Evolutionary conservation across 2,329 filamentous ascomycete genomes (phyloP).

Genomic region (Didymella pinodella): DNA sequence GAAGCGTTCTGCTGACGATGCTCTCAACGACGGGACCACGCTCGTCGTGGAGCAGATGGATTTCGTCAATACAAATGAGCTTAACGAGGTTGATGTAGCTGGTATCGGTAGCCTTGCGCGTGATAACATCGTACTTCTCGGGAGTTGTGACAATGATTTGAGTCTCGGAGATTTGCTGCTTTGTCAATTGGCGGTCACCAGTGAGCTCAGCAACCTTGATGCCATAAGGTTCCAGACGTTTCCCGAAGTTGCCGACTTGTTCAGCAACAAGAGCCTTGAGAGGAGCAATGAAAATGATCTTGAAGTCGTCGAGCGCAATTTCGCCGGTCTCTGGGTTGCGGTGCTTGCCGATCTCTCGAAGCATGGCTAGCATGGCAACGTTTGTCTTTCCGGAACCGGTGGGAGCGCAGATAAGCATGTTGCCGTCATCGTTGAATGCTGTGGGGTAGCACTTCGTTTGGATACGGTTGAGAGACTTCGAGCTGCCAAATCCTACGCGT

Average conservation of each 20-base stretch:
- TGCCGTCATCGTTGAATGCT: slow-evolving; percentile 92
- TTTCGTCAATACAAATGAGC: slow-evolving; percentile 96
- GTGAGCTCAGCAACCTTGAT: slow-evolving; percentile 95
- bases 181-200: slow-evolving; percentile 96
- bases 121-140: slow-evolving; percentile 99
- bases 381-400: slow-evolving; percentile 99
- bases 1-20: slow-evolving; percentile 92
- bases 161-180: slow-evolving; percentile 97
- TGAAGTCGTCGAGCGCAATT: slow-evolving; percentile 95
- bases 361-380: slow-evolving; percentile 94
- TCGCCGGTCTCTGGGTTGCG: slow-evolving; percentile 88
- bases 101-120: slow-evolving; percentile 93
- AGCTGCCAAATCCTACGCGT: slow-evolving; percentile 80
- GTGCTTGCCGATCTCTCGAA: slow-evolving; percentile 96
- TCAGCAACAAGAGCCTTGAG: slow-evolving; percentile 96
- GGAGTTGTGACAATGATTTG: slow-evolving; percentile 98
- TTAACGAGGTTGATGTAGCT: slow-evolving; percentile 98
- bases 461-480: slow-evolving; percentile 90
- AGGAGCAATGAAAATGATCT: slow-evolving; percentile 97
- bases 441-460: slow-evolving; percentile 92
- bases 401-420: slow-evolving; percentile 96
- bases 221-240: slow-evolving; percentile 86
- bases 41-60: slow-evolving; percentile 96
- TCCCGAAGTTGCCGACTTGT: slow-evolving; percentile 97
- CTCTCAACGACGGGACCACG: slow-evolving; percentile 96